Evolutionary conservation across 2,329 filamentous ascomycete species (phyloP).

Genomic region (Metarhizium humberi): DNA sequence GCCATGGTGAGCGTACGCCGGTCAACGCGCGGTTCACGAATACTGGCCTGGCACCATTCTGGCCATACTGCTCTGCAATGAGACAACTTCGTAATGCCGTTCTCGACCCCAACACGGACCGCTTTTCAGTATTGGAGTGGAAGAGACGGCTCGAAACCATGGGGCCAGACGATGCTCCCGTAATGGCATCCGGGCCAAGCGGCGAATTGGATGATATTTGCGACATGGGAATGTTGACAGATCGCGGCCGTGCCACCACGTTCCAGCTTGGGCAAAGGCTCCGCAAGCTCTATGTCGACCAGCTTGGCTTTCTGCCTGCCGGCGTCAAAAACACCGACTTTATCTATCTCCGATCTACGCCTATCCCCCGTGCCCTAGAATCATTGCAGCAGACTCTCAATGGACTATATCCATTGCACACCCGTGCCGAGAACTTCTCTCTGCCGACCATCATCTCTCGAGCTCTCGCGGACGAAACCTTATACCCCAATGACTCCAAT

Average conservation of each 20-base stretch:
- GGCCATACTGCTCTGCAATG: conserved; percentile 84
- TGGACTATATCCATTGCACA: conserved; percentile 58
- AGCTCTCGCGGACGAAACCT: conserved; percentile 60
- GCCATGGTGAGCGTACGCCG: conserved; percentile 74
- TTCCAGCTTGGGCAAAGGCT: conserved; percentile 59
- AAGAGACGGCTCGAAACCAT: conserved; percentile 77
- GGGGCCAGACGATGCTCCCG: conserved; percentile 57
- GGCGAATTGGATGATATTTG: conserved; percentile 75
- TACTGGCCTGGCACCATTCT: conserved; percentile 57
- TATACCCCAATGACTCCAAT: conserved; percentile 69
- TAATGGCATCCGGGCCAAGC: conserved; percentile 56
- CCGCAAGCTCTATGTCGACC: conserved; percentile 64
- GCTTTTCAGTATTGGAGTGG: conserved; percentile 45
- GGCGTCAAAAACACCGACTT: conserved; percentile 46
- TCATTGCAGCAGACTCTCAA: conserved; percentile 67
- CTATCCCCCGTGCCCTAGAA: conserved; percentile 66
- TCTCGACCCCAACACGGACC: conserved; percentile 28
- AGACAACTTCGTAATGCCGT: conserved; percentile 53
- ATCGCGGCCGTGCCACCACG: conserved; percentile 64
- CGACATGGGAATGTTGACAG: conserved; percentile 67
- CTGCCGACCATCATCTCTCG: conserved; percentile 58
- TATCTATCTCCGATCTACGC: conserved; percentile 66
- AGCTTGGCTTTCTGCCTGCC: conserved; percentile 60
- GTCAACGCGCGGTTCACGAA: conserved; percentile 85
- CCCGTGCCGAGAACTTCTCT: conserved; percentile 38